These are phyloP conservation scores for Scenedesmus sp. DNA, from an alignment of 163 green algal species.

Conservation along the genomic window DNA sequence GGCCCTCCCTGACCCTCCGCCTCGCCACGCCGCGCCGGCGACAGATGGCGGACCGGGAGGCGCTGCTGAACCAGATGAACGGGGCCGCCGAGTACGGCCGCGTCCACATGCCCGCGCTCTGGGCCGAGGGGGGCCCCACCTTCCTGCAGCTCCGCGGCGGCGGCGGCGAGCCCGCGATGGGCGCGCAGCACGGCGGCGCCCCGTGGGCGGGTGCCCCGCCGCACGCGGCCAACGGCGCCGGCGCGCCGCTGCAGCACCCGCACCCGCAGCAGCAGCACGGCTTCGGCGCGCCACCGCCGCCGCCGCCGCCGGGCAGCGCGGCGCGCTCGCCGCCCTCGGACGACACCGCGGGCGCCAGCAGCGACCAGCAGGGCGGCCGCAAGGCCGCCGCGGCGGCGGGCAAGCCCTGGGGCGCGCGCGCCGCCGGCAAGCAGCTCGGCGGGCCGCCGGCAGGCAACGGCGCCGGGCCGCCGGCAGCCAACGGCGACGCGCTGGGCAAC, in stretches of 20 bases:
- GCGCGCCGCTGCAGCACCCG: neutral
- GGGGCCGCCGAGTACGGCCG: too few relatives aligned
- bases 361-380: conserved; percentile 23
- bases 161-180: conserved; percentile 4
- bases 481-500: too few relatives aligned
- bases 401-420: neutral
- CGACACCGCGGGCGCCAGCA: neutral
- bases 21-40: too few relatives aligned
- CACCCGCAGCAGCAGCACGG: conserved; percentile 4
- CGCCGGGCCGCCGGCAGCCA: too few relatives aligned
- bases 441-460: neutral
- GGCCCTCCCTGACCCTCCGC: too few relatives aligned
- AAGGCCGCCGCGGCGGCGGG: neutral
- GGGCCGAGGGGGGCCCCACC: conserved; percentile 18
- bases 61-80: conserved; percentile 6
- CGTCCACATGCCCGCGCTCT: conserved; percentile 23
- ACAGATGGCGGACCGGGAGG: conserved; percentile 2
- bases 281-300: neutral
- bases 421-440: conserved; percentile 16
- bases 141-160: conserved; percentile 21
- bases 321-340: neutral
- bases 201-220: neutral
- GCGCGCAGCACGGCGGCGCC: neutral
- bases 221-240: neutral
- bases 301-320: neutral